phyloP scores from a whole-genome alignment of 2,329 filamentous ascomycete genomes.

The Diaporthe sp. region DNA sequence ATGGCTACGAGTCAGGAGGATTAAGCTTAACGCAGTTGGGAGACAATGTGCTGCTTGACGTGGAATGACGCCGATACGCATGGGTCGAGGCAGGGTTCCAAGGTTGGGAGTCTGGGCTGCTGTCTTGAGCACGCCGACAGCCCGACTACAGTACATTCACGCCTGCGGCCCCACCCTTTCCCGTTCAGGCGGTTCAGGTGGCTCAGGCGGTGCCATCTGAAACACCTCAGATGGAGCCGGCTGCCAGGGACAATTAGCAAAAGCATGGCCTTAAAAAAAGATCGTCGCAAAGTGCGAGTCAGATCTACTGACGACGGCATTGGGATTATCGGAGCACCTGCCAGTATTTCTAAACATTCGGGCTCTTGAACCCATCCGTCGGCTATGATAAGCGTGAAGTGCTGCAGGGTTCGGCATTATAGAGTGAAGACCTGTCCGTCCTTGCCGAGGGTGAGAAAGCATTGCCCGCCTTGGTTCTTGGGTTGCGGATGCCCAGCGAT shows the following conservation, averaged over 20 bases:
- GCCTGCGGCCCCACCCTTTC: not conserved
- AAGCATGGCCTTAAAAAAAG: conserved; percentile 9
- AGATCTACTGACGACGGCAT: not conserved
- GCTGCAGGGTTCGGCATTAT: not conserved
- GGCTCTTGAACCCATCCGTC: conserved; percentile 17
- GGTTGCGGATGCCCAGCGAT: not conserved
- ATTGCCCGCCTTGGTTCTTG: not conserved
- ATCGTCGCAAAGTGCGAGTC: conserved; percentile 24
- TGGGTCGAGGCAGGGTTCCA: not conserved
- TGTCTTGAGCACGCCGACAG: not conserved
- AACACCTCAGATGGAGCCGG: conserved; percentile 3
- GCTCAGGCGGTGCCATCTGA: conserved; percentile 24
- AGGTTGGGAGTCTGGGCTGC: not conserved
- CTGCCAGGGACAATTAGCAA: not conserved
- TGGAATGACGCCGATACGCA: not conserved
- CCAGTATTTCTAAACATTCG: conserved; percentile 7
- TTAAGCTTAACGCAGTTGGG: conserved; percentile 20
- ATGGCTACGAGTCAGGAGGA: conserved; percentile 11
- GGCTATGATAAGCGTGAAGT: not conserved
- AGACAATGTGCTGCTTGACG: not conserved
- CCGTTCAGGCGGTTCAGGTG: not conserved
- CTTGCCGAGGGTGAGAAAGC: not conserved
- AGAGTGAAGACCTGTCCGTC: not conserved
- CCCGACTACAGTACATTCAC: not conserved
- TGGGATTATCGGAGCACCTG: conserved; percentile 6